phyloP scores from a whole-genome alignment of 2,329 filamentous ascomycete genomes.

The Colletotrichum gloeosporioides region DNA sequence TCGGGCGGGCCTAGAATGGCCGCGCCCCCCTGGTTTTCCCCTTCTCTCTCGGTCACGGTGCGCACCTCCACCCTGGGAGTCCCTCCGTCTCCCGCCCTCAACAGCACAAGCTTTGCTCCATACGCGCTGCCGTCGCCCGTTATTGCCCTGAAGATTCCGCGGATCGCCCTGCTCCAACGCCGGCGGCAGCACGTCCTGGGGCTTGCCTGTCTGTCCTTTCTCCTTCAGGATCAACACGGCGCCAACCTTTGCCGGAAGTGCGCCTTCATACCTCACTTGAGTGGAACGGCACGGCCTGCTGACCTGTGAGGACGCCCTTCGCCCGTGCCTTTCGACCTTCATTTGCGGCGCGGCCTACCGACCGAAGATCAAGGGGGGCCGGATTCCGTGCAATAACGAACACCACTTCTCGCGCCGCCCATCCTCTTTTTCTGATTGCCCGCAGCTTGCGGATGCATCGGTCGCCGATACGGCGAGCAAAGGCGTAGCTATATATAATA shows the following conservation, averaged over 20 bases:
- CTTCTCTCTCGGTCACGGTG: not conserved
- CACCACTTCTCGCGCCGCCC: not conserved
- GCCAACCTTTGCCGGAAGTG: not conserved
- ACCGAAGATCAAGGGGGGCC: not conserved
- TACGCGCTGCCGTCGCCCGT: not conserved
- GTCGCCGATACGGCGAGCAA: not conserved
- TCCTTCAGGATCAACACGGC: not conserved
- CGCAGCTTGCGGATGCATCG: not conserved
- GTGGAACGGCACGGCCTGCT: not conserved
- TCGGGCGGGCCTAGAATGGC: conserved; percentile 9
- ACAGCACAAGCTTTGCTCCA: not conserved
- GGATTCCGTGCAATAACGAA: not conserved
- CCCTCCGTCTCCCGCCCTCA: not conserved
- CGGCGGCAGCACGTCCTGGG: not conserved
- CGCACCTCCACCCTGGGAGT: not conserved
- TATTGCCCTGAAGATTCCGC: not conserved
- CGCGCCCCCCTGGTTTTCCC: not conserved
- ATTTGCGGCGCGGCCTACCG: not conserved
- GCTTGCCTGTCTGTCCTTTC: not conserved
- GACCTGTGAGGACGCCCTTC: not conserved
- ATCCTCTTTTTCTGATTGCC: not conserved
- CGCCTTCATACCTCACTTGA: not conserved
- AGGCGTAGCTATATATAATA: not conserved
- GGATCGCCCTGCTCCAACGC: not conserved
- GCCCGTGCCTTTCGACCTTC: not conserved